Conservation (phyloP, 169 alveolate species). For the Cryptosporidium ubiquitum region DNA sequence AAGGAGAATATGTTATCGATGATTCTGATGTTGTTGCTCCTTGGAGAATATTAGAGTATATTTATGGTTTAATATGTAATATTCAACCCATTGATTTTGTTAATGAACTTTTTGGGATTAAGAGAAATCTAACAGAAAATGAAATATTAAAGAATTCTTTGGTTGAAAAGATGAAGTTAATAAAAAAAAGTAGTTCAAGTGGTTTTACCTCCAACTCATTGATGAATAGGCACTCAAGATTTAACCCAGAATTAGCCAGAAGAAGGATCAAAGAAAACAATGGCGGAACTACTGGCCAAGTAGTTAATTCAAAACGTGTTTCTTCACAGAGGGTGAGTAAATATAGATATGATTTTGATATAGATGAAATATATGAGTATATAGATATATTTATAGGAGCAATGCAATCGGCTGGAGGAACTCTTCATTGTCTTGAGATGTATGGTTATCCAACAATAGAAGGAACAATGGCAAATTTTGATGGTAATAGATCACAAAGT, state of each 20-base stretch:
- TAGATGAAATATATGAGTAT: slow-evolving; percentile 49
- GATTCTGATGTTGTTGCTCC: slow-evolving; percentile 22
- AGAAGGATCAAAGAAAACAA: slow-evolving; percentile 56
- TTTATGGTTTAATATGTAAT: slow-evolving; percentile 55
- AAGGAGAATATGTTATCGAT: not conserved
- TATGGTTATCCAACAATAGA: slow-evolving; percentile 38
- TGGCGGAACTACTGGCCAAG: slow-evolving; percentile 26
- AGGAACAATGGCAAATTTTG: slow-evolving; percentile 20
- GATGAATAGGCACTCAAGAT: slow-evolving; percentile 69
- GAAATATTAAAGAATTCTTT: not conserved
- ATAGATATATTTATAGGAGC: slow-evolving; percentile 67
- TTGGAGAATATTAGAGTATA: slow-evolving; percentile 54
- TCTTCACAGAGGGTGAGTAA: not conserved
- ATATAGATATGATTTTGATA: slow-evolving; percentile 53
- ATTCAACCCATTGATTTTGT: slow-evolving; percentile 60
- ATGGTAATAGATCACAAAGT: not conserved
- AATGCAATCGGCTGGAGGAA: slow-evolving; percentile 66
- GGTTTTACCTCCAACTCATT: slow-evolving; percentile 51
- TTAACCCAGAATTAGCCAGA: slow-evolving; percentile 67
- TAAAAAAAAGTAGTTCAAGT: slow-evolving; percentile 35
- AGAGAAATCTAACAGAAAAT: not conserved
- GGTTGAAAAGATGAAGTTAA: not conserved
- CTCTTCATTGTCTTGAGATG: slow-evolving; percentile 23
- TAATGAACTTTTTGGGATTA: slow-evolving; percentile 24
- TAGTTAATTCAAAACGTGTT: slow-evolving; percentile 15